phyloP scores from a whole-genome alignment of 2,329 filamentous ascomycete genomes.

The Fusarium aywerte region DNA sequence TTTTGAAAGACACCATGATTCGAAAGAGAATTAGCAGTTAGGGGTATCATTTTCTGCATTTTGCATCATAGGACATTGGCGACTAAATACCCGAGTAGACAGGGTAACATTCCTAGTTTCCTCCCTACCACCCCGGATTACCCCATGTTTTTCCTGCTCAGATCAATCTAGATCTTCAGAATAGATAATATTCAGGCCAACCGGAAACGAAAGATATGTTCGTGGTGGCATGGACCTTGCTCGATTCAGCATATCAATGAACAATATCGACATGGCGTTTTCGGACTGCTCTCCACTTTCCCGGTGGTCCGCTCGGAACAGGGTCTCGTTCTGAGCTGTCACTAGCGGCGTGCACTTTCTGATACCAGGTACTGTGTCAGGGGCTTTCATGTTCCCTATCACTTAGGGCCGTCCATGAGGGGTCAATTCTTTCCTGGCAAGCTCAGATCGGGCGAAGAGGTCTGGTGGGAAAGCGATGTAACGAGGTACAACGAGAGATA shows the following conservation, averaged over 20 bases:
- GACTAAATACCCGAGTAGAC: slow-evolving; percentile 8
- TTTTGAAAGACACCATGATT: slow-evolving; percentile 20
- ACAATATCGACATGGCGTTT: neutral
- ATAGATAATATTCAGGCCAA: neutral
- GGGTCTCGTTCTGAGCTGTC: too few relatives aligned
- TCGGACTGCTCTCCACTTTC: slow-evolving; percentile 17
- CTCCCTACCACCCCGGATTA: slow-evolving; percentile 31
- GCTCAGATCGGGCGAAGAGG: neutral
- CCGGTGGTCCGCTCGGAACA: slow-evolving; percentile 28
- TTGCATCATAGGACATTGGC: neutral
- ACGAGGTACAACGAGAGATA: neutral
- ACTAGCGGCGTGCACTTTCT: too few relatives aligned
- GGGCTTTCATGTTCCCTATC: neutral
- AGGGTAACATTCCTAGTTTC: neutral
- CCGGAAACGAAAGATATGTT: neutral
- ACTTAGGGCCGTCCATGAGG: neutral
- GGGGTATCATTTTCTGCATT: neutral
- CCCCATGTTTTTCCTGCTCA: neutral
- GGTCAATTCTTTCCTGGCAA: neutral
- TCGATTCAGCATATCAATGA: neutral
- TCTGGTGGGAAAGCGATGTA: neutral
- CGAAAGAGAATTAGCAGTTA: neutral
- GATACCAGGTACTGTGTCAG: too few relatives aligned
- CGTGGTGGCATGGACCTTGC: neutral
- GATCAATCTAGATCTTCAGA: slow-evolving; percentile 4